A percentile compares a stretch with the other conserved stretches of the same genome.
These are phyloP conservation scores for Eucalyptus cladocalyx DNA, from an alignment of 345 rosid species.

Conservation along the genomic window DNA sequence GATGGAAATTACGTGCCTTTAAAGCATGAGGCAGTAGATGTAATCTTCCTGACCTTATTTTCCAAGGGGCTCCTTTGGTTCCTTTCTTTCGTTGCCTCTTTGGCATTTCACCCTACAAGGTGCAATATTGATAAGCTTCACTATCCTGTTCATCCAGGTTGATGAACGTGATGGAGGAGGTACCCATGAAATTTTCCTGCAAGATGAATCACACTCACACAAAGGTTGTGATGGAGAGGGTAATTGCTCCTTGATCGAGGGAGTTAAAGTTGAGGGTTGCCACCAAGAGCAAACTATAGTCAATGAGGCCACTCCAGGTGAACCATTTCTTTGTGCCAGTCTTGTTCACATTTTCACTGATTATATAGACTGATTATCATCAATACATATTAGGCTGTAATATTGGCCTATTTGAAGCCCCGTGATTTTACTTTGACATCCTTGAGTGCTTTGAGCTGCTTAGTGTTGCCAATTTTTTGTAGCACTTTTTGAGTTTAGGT, in stretches of 20 bases:
- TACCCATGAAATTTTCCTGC: slow-evolving; percentile 8
- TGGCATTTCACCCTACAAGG: background rate
- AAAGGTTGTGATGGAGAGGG: background rate
- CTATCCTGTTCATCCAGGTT: background rate
- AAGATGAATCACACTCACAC: slow-evolving; percentile 2
- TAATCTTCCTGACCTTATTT: background rate
- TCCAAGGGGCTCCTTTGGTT: background rate
- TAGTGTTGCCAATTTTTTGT: background rate
- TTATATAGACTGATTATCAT: background rate
- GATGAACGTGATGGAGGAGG: slow-evolving; percentile 2
- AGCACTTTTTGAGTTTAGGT: background rate
- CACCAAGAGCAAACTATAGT: background rate
- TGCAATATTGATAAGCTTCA: background rate
- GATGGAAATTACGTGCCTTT: slow-evolving; percentile 50
- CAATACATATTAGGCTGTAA: background rate
- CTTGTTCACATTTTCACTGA: background rate
- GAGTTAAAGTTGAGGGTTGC: slow-evolving; percentile 3
- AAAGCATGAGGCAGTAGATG: slow-evolving; percentile 10
- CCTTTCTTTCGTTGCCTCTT: background rate
- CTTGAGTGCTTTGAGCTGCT: background rate
- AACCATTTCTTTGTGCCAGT: background rate
- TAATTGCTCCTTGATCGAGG: background rate
- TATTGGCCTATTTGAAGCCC: background rate
- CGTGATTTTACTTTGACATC: background rate
- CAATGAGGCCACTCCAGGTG: background rate